Conservation (phyloP, 768 basidiomycete species). For the Candolleomyces aberdarensis region DNA sequence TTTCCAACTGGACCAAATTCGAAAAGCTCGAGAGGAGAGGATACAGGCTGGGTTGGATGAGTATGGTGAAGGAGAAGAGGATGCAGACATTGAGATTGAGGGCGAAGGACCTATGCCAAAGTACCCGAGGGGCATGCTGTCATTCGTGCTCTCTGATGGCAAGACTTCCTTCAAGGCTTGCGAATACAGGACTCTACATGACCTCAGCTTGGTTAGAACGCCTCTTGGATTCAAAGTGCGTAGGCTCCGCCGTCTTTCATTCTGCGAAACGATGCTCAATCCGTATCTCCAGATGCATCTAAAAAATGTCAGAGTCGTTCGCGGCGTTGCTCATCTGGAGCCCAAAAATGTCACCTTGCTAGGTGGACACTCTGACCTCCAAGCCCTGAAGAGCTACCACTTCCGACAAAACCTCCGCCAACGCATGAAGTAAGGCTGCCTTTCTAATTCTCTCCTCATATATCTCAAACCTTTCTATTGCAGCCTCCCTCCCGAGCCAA, state of each 20-base stretch:
- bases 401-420: constrained; percentile 60
- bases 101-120: constrained; percentile 77
- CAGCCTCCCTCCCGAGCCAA: constrained; percentile 22
- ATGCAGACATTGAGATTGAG: constrained; percentile 55
- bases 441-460: background rate
- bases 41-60: constrained; percentile 47
- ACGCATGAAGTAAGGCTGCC: constrained; percentile 61
- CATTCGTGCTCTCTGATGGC: constrained; percentile 80
- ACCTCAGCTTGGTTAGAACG: constrained; percentile 71
- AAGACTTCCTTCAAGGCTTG: constrained; percentile 62
- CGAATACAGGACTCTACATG: constrained; percentile 68
- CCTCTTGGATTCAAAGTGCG: constrained; percentile 80
- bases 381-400: constrained; percentile 50
- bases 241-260: background rate
- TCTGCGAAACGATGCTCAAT: background rate
- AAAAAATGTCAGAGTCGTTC: constrained; percentile 62
- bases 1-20: constrained; percentile 69
- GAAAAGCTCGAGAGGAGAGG: constrained; percentile 62
- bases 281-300: constrained; percentile 55
- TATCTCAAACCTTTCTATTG: constrained; percentile 4
- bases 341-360: constrained; percentile 59
- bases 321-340: constrained; percentile 76
- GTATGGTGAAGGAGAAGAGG: constrained; percentile 42
- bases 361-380: constrained; percentile 63
- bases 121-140: constrained; percentile 80